Base-by-base conservation (phyloP, 805 yeast genomes). In the Yarrowia sp. region DNA sequence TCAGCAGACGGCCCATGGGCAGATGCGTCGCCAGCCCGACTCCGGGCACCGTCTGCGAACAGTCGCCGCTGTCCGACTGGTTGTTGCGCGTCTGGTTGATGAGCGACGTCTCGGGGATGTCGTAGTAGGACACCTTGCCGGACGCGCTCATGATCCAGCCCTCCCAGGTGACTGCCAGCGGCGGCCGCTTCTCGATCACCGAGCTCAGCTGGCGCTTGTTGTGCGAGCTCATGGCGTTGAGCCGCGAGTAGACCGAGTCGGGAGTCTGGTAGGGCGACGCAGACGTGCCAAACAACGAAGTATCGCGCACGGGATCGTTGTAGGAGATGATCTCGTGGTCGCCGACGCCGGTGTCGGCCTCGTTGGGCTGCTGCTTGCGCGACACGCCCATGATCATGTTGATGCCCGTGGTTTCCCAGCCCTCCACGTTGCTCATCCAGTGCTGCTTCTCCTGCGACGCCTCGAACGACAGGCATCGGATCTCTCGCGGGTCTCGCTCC, bases 401-500 rank as follows among this genome's bases (percentile, higher is more conserved):
- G 69, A 87, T 79, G 67, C 88, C 96, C 0, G 92, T 87, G 12
- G 84, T 73, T 65, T 87, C 85, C 96, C 96, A 90, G 18, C 85
- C 83, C 68, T 84, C 88, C n/a, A 88, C 84, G 63, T 81, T 74
- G 25, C 80, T 79, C 41, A 84, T 76, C 84, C 89, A 85, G 71
- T 84, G 83, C 63, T 83, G 86, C 56, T 82, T 84, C 68, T 90
- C 96, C 18, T 80, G 77, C 7, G 84, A 90, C 0, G 87, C 82
- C 61, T 85, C 89, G 70, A 90, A 88, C 25, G 97, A 97, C 39
- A 87, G 78, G 74, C 97, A 90, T 76, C 97, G 82, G 36, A 89
- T 88, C 74, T 90, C 97, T 68, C 96, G 81, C 1, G 93, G 90
- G 73, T 90, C 97, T 81, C 97, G 86, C 73, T 90, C 97, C 38